phyloP scores from a whole-genome alignment of 768 basidiomycete genomes.

The Leccinum obscurum region DNA sequence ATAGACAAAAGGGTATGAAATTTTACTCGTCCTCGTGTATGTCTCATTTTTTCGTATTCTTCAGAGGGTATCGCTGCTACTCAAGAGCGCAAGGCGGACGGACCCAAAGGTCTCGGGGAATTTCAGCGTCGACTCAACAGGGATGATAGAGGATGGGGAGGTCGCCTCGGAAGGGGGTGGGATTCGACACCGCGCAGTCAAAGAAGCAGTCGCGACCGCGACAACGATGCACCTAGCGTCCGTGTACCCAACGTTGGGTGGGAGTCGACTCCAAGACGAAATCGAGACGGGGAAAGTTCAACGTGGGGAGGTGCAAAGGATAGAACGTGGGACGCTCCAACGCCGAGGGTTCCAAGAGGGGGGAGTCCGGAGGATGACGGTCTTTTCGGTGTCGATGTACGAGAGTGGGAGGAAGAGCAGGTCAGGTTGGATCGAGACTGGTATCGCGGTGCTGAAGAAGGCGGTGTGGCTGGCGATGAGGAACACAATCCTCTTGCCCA shows the following conservation, averaged over 20 bases:
- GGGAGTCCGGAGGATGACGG: conserved; percentile 71
- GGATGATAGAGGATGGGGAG: conserved; percentile 53
- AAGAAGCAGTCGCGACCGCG: conserved; percentile 38
- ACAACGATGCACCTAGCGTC: conserved; percentile 74
- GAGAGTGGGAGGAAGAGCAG: conserved; percentile 99
- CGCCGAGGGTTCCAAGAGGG: conserved; percentile 66
- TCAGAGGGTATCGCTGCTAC: conserved; percentile 72
- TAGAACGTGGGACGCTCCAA: conserved; percentile 81
- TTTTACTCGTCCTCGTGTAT: neutral
- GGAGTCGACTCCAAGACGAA: conserved; percentile 85
- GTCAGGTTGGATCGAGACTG: conserved; percentile 90
- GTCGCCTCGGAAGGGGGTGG: conserved; percentile 43
- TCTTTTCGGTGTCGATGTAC: conserved; percentile 63
- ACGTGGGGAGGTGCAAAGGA: conserved; percentile 62
- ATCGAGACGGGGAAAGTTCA: conserved; percentile 51
- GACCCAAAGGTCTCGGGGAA: conserved; percentile 81
- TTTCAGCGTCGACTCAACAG: conserved; percentile 93
- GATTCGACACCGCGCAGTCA: conserved; percentile 63
- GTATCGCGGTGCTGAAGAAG: conserved; percentile 93
- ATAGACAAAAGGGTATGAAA: conserved; percentile 62
- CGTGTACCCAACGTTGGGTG: conserved; percentile 91
- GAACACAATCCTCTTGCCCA: conserved; percentile 92
- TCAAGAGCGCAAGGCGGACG: conserved; percentile 56
- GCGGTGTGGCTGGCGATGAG: conserved; percentile 81
- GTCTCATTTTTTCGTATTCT: neutral